phyloP scores from a whole-genome alignment of 2,329 filamentous ascomycete species.

The Pyricularia grisea region DNA sequence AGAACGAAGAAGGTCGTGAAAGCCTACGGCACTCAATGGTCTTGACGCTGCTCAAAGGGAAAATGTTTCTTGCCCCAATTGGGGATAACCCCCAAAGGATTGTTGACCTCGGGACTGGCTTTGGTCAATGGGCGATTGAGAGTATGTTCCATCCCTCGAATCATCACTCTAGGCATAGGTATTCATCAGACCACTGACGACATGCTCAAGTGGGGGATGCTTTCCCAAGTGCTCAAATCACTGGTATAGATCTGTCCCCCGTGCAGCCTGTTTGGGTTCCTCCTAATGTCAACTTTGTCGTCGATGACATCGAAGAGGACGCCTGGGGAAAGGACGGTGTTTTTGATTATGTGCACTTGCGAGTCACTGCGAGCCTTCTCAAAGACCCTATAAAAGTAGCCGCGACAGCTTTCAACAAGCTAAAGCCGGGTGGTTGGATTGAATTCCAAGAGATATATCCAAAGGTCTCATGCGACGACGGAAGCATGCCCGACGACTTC shows the following conservation, averaged over 20 bases:
- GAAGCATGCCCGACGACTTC: conserved; percentile 30
- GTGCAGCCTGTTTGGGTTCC: conserved; percentile 39
- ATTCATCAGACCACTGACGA: conserved; percentile 4
- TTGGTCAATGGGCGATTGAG: conserved; percentile 47
- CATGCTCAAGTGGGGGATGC: conserved; percentile 29
- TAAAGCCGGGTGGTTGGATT: conserved; percentile 39
- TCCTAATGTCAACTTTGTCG: conserved; percentile 10
- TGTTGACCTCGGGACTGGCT: conserved; percentile 39
- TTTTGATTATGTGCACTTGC: conserved; percentile 52
- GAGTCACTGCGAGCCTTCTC: conserved; percentile 44
- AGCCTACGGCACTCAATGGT: conserved; percentile 37
- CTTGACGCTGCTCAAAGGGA: conserved; percentile 34
- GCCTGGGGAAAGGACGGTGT: conserved; percentile 40
- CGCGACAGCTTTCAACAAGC: conserved; percentile 26
- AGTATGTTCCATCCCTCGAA: conserved; percentile 19
- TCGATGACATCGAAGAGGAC: conserved; percentile 31
- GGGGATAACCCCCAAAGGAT: conserved; percentile 36
- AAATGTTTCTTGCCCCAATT: conserved; percentile 33
- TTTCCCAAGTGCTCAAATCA: conserved; percentile 34
- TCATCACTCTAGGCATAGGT: background rate
- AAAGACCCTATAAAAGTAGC: conserved; percentile 40
- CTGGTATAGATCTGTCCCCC: conserved; percentile 33
- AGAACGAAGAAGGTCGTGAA: conserved; percentile 38
- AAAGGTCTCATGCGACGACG: conserved; percentile 31
- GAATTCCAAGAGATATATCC: conserved; percentile 37